A percentile compares a stretch with the other conserved stretches of the same genome.
These are phyloP conservation scores for Penicillium sp. DNA, from an alignment of 2,329 filamentous ascomycete species.

Conservation along the genomic window DNA sequence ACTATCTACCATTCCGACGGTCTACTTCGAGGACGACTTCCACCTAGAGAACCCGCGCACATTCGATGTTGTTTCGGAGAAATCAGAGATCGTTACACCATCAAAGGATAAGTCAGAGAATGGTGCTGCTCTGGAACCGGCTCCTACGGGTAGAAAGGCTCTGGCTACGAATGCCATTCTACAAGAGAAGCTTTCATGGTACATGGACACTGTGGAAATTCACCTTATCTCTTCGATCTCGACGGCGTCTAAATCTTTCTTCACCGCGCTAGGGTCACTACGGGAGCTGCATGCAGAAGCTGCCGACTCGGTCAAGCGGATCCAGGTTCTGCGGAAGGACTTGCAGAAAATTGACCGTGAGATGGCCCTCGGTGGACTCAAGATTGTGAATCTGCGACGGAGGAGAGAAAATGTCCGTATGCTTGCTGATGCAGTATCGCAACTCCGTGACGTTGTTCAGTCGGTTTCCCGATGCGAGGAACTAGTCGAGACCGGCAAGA, in stretches of 20 bases:
- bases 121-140: slow-evolving; percentile 50
- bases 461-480: slow-evolving; percentile 68
- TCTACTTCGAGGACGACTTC: slow-evolving; percentile 94
- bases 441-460: slow-evolving; percentile 69
- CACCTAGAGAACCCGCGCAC: slow-evolving; percentile 91
- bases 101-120: slow-evolving; percentile 54
- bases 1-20: slow-evolving; percentile 77
- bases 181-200: slow-evolving; percentile 98
- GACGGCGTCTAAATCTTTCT: slow-evolving; percentile 89
- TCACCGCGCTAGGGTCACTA: slow-evolving; percentile 81
- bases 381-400: slow-evolving; percentile 73
- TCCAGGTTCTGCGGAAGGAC: slow-evolving; percentile 70
- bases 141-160: slow-evolving; percentile 59
- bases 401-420: slow-evolving; percentile 75
- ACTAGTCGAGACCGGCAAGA: slow-evolving; percentile 71
- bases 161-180: slow-evolving; percentile 92
- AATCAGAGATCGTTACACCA: slow-evolving; percentile 78
- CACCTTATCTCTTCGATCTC: slow-evolving; percentile 95
- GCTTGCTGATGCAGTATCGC: slow-evolving; percentile 70
- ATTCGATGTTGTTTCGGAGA: slow-evolving; percentile 92
- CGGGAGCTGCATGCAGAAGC: slow-evolving; percentile 87
- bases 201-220: slow-evolving; percentile 98
- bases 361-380: slow-evolving; percentile 73
- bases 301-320: slow-evolving; percentile 77
- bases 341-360: slow-evolving; percentile 73